Evolutionary conservation across 164 flowering plant genomes (phyloP), one percentile per base, ranked within the genome.

Genomic region (Umbellularia californica): DNA sequence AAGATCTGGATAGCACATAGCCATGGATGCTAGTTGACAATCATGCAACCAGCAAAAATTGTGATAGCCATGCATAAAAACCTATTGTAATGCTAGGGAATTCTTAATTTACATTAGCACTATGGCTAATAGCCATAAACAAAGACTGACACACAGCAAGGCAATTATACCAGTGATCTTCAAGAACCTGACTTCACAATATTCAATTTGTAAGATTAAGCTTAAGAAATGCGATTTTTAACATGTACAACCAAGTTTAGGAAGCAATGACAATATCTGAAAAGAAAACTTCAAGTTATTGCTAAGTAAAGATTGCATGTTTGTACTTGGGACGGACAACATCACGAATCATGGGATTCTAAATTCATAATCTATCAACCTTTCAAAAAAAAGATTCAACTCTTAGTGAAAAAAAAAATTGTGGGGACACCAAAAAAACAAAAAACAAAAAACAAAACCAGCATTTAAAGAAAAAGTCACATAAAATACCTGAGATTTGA

Each of bases 401-500:
- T 19, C 20, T 19, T 15, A 15, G 20, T 55, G 20, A 55, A 55
- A 55, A 55, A 19, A 55, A 3, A 55, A 55, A 55, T 17, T 0
- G 6, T 14, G 47, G 35, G 35, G 35, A 5, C 35, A 30, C 35
- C n/a, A 15, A 13, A 15, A 55, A 20, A 55, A 25, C 27, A 25
- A 25, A 25, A 25, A 25, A 25, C 27, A 25, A 25, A 25, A 25
- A 25, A 25, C 27, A 25, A 25, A 25, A 66, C 0, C 41, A 5
- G 10, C 47, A 9, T 41, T 41, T 9, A 28, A 27, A 67, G 41
- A 30, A 30, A 14, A 27, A 30, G 69, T 5, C 4, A 67, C 58
- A 47, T 11, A 75, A 72, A 70, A 60, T 84, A 93, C 99, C 98
- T 95, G 99, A 76, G 97, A 86, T 81, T 82, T 87, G 25, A 95